Evolutionary conservation across 2,329 filamentous ascomycete genomes (phyloP), one percentile per base, ranked within the genome.

Genomic region (Diaporthe australafricana): DNA sequence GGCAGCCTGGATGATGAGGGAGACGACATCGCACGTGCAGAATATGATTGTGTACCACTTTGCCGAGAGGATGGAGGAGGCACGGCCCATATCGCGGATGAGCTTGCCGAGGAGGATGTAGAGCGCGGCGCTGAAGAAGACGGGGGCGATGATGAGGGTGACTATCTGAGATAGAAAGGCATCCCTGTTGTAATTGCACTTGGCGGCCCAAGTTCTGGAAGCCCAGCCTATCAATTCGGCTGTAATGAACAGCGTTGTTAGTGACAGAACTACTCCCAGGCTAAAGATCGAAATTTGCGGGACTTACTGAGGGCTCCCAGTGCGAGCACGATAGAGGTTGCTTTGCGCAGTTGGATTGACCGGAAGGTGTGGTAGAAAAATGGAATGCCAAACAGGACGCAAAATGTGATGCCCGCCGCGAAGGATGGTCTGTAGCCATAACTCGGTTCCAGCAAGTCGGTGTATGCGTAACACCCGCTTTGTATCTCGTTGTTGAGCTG

Each of bases 91-190:
- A 14, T 82, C 70, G 32, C 79, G 76, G 78, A 88, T 87, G 71
- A 87, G 81, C 40, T 79, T 80, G 65, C 85, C 85, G 3, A 88
- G 81, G 55, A 87, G 78, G 63, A 87, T 78, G 76, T 88, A 88
- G 63, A 87, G 81, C 1, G 84, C 86, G 1, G 85, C 86, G 17
- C 85, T 86, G 76, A 86, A 86, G 79, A 88, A 87, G 7, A 84
- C 84, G 12, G 86, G 86, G 11, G 78, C 79, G 69, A 84, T 80
- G 70, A 83, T 81, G 62, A 84, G 82, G 14, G 82, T 83, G 2
- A 83, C 85, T 52, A 87, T 87, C 74, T 88, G 86, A 77, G 87
- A 84, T 6, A 87, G 77, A 70, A 87, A 88, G 16, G 85, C 84
- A 17, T 82, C 82, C 16, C 77, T 71, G 75, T 86, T 87, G 75